Evolutionary conservation across 2,329 filamentous ascomycete genomes (phyloP), one percentile per base, ranked within the genome.

Genomic region (Epicoccum nigrum): DNA sequence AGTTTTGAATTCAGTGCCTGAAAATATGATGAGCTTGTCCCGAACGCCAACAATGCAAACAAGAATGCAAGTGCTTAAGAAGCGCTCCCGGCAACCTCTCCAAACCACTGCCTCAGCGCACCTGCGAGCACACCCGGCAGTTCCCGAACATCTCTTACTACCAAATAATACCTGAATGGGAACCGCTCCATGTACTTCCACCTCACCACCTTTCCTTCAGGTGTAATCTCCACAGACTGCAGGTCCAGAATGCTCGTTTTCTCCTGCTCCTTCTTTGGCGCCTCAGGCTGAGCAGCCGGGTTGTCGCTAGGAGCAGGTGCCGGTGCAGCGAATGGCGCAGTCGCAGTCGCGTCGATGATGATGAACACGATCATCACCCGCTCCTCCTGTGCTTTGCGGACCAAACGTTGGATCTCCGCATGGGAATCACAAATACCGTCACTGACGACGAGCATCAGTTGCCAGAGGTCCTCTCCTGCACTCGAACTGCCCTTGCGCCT

Each of bases 341-440:
- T 55, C 4, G 70, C 60, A 1, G 64, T 69, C 35, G 84, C 80
- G 77, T 99, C 94, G 68, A 99, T 91, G 65, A 99, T 89, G 64
- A 99, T 90, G 72, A 99, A 99, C 5, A 99, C 93, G 57, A 97
- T 86, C 90, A 99, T 97, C 69, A 99, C 95, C 13, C 92, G 83
- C 75, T 97, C 90, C 73, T 97, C 92, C 67, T 92, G 86, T 1
- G 94, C 93, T 74, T 93, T 88, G 8, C 94, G 83, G 9, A 99
- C 85, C 17, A 97, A 81, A 4, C 90, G 81, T 13, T 89, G 83
- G 61, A 99, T 92, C 4, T 84, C 81, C 15, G 92, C 90, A 71
- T 97, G 93, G 39, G 92, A 88, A 44, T 95, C 91, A 60, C 92
- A 97, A 19, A 97, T 85, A 7, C 95, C 94, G 66, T 99, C 94